Conservation (phyloP, 331 rosid species). For the Cucumis variabilis region DNA sequence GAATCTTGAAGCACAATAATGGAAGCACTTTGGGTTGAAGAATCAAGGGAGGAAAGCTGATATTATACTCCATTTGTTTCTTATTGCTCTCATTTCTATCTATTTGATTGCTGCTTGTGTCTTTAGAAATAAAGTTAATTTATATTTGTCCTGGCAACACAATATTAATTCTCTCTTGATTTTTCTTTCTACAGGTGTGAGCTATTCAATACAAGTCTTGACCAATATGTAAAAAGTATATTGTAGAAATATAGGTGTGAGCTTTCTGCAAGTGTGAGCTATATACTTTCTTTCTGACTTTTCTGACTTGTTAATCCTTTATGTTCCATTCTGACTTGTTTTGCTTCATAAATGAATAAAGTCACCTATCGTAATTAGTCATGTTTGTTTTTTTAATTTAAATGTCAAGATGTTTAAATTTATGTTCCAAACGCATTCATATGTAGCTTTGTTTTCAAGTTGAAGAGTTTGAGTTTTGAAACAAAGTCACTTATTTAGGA, state of each 20-base stretch:
- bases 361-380: background rate
- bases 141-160: background rate
- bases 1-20: too few relatives aligned
- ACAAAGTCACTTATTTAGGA: constrained; percentile 52
- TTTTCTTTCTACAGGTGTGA: constrained; percentile 62
- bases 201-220: constrained; percentile 84
- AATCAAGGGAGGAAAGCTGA: too few relatives aligned
- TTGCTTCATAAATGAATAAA: background rate
- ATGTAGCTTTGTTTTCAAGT: constrained; percentile 56
- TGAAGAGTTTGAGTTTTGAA: constrained; percentile 63
- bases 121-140: background rate
- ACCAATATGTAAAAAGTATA: constrained; percentile 88
- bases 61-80: too few relatives aligned
- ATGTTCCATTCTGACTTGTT: background rate
- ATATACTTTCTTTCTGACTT: too few relatives aligned
- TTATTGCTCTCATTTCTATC: too few relatives aligned
- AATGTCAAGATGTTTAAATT: background rate
- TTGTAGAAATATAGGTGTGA: constrained; percentile 42
- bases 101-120: too few relatives aligned
- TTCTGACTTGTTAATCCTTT: too few relatives aligned
- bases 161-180: background rate
- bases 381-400: background rate
- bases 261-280: too few relatives aligned
- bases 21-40: too few relatives aligned
- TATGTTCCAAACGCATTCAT: constrained; percentile 35